phyloP scores from a whole-genome alignment of 2,329 filamentous ascomycete genomes.

The Botrytis hyacinthi region DNA sequence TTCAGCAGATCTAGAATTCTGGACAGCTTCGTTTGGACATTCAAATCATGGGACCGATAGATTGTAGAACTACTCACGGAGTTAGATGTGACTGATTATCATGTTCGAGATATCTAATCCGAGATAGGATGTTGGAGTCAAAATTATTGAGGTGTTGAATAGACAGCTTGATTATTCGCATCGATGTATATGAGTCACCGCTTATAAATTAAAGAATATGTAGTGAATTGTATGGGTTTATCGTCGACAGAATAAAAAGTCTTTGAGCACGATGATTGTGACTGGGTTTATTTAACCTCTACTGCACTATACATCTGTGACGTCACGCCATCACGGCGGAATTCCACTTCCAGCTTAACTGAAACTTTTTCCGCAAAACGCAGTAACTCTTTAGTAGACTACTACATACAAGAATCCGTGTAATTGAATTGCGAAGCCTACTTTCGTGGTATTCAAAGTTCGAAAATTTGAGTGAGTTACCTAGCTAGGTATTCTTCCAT shows the following conservation, averaged over 20 bases:
- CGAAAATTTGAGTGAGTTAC: background rate
- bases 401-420: background rate
- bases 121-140: background rate
- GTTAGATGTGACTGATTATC: background rate
- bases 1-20: background rate
- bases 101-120: background rate
- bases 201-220: rapidly evolving
- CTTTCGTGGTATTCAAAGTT: too few species aligned
- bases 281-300: background rate
- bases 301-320: background rate
- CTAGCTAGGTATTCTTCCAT: background rate
- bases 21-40: rapidly evolving
- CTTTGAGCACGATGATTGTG: background rate
- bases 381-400: background rate
- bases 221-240: background rate
- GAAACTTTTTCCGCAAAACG: background rate
- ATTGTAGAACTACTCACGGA: background rate
- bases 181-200: background rate
- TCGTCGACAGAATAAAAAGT: background rate
- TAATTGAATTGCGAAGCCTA: background rate
- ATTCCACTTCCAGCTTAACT: background rate
- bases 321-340: background rate
- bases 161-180: background rate
- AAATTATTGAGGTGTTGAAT: background rate
- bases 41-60: background rate